These are phyloP conservation scores for Rhizophora mangle DNA, from an alignment of 345 rosid species.

Conservation along the genomic window DNA sequence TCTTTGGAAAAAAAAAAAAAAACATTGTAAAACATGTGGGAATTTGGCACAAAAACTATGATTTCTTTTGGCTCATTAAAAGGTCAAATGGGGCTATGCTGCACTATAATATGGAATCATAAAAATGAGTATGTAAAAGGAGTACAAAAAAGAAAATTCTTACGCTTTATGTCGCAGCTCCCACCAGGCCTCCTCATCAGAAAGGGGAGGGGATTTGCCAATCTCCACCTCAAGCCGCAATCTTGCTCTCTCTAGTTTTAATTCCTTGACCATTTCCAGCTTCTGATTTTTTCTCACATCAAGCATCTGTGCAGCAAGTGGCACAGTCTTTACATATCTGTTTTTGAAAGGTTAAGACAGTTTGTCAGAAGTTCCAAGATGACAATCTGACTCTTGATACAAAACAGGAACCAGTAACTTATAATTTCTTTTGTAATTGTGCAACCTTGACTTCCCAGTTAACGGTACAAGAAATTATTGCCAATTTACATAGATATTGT, in stretches of 20 bases:
- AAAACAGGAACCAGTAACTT: too few relatives aligned
- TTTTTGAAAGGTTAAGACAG: conserved; percentile 10
- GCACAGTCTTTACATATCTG: conserved; percentile 90
- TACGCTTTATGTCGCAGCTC: conserved; percentile 90
- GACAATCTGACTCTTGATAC: too few relatives aligned
- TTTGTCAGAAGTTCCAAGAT: neutral
- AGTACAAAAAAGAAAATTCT: conserved; percentile 25
- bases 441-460: too few relatives aligned
- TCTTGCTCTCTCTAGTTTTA: conserved; percentile 70
- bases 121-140: conserved; percentile 1
- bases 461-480: too few relatives aligned
- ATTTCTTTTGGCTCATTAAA: too few relatives aligned
- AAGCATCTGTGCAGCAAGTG: conserved; percentile 82
- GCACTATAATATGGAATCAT: too few relatives aligned
- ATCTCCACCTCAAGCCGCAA: conserved; percentile 79
- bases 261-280: conserved; percentile 77
- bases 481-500: too few relatives aligned
- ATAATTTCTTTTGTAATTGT: too few relatives aligned
- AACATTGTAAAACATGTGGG: too few relatives aligned
- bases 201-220: conserved; percentile 93
- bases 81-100: too few relatives aligned
- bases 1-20: too few relatives aligned
- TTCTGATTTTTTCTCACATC: conserved; percentile 84
- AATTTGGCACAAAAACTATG: too few relatives aligned
- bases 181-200: conserved; percentile 89